Conservation (phyloP, 2,329 filamentous ascomycete genomes). For the Pseudogymnoascus sp. region DNA sequence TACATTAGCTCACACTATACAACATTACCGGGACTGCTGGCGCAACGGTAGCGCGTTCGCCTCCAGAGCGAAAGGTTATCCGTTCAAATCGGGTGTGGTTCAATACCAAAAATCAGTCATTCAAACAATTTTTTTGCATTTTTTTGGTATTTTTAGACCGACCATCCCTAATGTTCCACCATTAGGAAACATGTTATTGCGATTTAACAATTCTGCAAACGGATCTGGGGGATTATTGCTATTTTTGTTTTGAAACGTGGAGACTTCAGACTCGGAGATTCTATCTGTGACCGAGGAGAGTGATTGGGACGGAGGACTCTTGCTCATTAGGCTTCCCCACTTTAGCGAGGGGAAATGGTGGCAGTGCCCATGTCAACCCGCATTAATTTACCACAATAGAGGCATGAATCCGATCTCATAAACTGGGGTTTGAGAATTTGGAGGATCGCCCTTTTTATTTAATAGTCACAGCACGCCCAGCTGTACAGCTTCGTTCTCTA, state of each 20-base stretch:
- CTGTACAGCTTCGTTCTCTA: background rate
- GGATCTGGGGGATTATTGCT: background rate
- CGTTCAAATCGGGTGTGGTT: constrained; percentile 11
- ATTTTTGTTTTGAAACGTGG: background rate
- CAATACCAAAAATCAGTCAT: constrained; percentile 4
- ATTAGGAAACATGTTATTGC: background rate
- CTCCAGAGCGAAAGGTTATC: constrained; percentile 11
- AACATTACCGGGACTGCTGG: constrained; percentile 10
- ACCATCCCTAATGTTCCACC: background rate
- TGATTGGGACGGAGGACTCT: background rate
- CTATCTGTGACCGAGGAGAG: background rate
- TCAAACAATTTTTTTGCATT: background rate
- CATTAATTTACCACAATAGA: background rate
- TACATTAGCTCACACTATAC: background rate
- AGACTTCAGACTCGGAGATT: background rate
- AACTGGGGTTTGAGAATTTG: background rate
- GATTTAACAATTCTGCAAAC: background rate
- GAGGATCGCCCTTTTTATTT: background rate
- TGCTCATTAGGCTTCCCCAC: background rate
- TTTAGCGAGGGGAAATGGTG: constrained; percentile 1
- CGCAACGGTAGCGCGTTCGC: constrained; percentile 11
- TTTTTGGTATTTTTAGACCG: background rate
- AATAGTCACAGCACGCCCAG: background rate
- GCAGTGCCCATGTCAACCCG: background rate
- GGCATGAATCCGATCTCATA: background rate